Percentiles rank a stretch among this genome's conserved stretches.
These are phyloP conservation scores for Paspalum vaginatum DNA, from an alignment of 176 grass and related monocot genomes.

Conservation along the genomic window DNA sequence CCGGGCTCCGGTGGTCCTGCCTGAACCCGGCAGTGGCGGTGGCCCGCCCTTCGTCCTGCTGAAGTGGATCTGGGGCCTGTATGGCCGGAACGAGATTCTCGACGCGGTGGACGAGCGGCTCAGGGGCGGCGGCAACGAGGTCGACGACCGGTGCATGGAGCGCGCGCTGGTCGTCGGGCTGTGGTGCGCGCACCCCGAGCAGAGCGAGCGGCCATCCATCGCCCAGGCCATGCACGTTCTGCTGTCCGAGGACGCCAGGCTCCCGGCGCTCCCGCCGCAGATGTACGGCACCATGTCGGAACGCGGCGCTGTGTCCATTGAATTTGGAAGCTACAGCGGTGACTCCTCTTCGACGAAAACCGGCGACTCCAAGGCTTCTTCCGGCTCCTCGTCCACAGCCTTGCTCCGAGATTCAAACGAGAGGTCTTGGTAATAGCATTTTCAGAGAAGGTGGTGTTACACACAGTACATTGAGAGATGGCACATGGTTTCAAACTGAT, in stretches of 20 bases:
- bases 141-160: conserved; percentile 25
- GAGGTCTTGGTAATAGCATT: too few relatives aligned
- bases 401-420: too few relatives aligned
- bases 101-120: conserved; percentile 52
- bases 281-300: too few relatives aligned
- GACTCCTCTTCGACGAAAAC: too few relatives aligned
- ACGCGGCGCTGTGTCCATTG: too few relatives aligned
- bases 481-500: too few relatives aligned
- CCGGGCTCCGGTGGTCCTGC: conserved; percentile 18
- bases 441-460: too few relatives aligned
- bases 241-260: conserved; percentile 31
- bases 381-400: too few relatives aligned
- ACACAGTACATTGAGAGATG: too few relatives aligned
- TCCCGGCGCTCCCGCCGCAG: conserved; percentile 39
- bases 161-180: conserved; percentile 43
- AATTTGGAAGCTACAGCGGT: too few relatives aligned
- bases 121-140: background rate
- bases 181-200: conserved; percentile 56
- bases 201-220: conserved; percentile 36
- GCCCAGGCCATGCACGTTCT: conserved; percentile 30
- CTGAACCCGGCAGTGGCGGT: background rate
- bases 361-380: too few relatives aligned
- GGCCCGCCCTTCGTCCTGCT: background rate
- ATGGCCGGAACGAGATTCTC: conserved; percentile 24
- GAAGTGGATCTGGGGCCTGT: conserved; percentile 45